Conservation (phyloP, 129 eudicot genomes). For the Erigeron canadensis region DNA sequence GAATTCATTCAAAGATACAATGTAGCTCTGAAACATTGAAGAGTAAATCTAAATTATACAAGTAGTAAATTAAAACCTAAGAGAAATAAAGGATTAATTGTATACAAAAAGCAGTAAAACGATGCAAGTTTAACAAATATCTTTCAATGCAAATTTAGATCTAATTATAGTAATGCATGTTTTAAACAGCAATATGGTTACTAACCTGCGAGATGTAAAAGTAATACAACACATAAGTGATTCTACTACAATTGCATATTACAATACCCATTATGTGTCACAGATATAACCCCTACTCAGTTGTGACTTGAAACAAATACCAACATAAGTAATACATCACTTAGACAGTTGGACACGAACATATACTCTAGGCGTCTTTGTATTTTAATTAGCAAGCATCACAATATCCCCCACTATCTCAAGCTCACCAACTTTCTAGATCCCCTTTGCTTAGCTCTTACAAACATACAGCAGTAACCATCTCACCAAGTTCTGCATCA, state of each 20-base stretch:
- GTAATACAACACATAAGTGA: no score
- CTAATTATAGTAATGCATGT: not conserved
- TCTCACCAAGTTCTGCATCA: not conserved
- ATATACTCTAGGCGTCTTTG: not conserved
- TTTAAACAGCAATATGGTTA: no score
- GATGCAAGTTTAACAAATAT: no score
- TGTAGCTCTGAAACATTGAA: constrained; percentile 34
- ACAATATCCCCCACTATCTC: not conserved
- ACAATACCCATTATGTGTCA: not conserved
- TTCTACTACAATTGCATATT: not conserved
- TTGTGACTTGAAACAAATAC: not conserved
- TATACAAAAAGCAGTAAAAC: not conserved
- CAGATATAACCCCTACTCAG: not conserved
- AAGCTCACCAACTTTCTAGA: not conserved
- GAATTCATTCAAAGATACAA: constrained; percentile 27
- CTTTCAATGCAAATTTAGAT: no score
- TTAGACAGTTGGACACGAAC: not conserved
- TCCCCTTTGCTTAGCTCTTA: not conserved
- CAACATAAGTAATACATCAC: not conserved
- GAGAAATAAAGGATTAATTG: not conserved
- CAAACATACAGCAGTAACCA: not conserved
- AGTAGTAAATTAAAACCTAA: not conserved
- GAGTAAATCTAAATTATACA: constrained; percentile 13
- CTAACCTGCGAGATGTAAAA: no score
- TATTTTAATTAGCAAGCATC: not conserved